These are phyloP conservation scores for Boletus fagicola DNA, from an alignment of 768 basidiomycete species.

Conservation along the genomic window DNA sequence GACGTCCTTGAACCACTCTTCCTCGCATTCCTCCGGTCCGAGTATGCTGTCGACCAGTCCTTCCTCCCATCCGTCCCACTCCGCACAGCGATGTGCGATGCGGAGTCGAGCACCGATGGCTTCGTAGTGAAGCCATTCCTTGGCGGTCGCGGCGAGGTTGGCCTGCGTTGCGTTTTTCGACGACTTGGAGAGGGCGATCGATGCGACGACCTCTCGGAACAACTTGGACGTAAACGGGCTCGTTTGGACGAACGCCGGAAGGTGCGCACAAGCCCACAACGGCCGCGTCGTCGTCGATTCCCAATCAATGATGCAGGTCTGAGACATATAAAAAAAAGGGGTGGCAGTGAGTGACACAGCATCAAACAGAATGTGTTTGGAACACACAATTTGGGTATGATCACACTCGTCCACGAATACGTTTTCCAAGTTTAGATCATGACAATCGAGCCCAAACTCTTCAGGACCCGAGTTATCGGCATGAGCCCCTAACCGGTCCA, in stretches of 20 bases:
- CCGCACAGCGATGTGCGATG: constrained; percentile 74
- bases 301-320: constrained; percentile 91
- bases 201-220: constrained; percentile 62
- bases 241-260: constrained; percentile 77
- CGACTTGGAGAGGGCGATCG: constrained; percentile 38
- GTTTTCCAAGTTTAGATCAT: constrained; percentile 83
- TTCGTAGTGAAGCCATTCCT: constrained; percentile 77
- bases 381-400: constrained; percentile 67
- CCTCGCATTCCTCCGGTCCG: constrained; percentile 67
- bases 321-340: background rate
- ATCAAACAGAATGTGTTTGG: background rate
- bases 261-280: constrained; percentile 80
- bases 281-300: constrained; percentile 88
- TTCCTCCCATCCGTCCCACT: constrained; percentile 94
- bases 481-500: constrained; percentile 52
- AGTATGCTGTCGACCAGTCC: constrained; percentile 74
- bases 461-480: constrained; percentile 39
- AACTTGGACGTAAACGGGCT: constrained; percentile 70
- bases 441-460: constrained; percentile 79
- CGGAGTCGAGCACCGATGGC: constrained; percentile 61
- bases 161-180: constrained; percentile 18
- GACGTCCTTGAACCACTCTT: constrained; percentile 62
- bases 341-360: background rate
- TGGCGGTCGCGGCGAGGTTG: constrained; percentile 47
- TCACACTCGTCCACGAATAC: constrained; percentile 75